phyloP scores from a whole-genome alignment of 306 rosid genomes.

The Dryas octopetala region DNA sequence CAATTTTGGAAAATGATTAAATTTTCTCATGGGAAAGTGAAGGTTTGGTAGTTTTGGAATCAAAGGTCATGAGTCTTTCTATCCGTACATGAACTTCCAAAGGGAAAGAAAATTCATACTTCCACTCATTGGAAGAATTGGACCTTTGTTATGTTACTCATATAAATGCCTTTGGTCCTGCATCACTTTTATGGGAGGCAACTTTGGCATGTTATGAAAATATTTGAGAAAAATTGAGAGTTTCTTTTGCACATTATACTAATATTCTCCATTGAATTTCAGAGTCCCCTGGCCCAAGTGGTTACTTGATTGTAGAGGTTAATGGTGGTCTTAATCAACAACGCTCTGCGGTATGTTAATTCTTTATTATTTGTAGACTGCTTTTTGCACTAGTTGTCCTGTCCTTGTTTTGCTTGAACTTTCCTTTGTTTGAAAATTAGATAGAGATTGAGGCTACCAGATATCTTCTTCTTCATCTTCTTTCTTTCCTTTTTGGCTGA shows the following conservation, averaged over 20 bases:
- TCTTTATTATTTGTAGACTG: background rate
- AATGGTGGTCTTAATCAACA: constrained; percentile 99
- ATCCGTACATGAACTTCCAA: too few relatives aligned
- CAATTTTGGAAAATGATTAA: background rate
- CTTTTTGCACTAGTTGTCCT: constrained; percentile 19
- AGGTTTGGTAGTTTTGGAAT: constrained; percentile 5
- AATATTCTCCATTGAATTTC: constrained; percentile 35
- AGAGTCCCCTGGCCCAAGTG: constrained; percentile 57
- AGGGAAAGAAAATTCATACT: background rate
- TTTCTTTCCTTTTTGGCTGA: background rate
- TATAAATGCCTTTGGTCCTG: too few relatives aligned
- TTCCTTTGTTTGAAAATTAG: background rate
- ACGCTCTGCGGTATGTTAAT: constrained; percentile 72
- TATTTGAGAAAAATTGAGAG: background rate
- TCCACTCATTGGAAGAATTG: background rate
- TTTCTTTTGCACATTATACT: background rate
- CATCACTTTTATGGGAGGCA: background rate
- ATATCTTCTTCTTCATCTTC: background rate
- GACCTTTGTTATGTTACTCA: background rate
- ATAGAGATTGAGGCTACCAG: background rate
- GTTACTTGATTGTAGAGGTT: constrained; percentile 86
- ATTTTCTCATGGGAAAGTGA: background rate
- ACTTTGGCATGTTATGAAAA: background rate
- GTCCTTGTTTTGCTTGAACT: background rate
- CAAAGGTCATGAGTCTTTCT: background rate